These are phyloP conservation scores for Botrytis fragariae DNA, from an alignment of 2,329 filamentous ascomycete species.

Conservation along the genomic window DNA sequence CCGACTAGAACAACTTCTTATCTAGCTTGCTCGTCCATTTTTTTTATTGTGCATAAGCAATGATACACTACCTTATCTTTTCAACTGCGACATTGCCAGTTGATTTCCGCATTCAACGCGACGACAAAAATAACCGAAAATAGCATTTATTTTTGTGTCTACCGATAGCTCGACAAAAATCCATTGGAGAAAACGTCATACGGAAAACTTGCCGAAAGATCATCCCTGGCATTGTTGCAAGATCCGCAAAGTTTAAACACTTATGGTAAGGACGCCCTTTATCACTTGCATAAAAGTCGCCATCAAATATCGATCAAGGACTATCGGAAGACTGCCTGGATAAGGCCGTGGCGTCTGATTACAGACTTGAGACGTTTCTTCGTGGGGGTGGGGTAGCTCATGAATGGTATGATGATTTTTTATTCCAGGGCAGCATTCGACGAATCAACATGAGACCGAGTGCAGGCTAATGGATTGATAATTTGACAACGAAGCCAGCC, in stretches of 20 bases:
- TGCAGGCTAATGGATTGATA: neutral
- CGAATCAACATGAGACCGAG: neutral
- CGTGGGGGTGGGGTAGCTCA: neutral
- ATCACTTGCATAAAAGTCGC: neutral
- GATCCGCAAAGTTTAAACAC: neutral
- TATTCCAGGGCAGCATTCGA: neutral
- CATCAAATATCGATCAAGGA: neutral
- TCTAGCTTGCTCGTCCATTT: neutral
- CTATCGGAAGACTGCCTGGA: neutral
- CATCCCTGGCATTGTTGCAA: neutral
- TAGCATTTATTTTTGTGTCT: neutral
- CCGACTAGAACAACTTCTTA: neutral
- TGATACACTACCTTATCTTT: neutral
- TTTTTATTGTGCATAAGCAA: neutral
- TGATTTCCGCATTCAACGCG: neutral
- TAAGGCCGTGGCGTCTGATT: neutral
- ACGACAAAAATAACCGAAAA: neutral
- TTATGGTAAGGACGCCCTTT: neutral
- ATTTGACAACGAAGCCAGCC: neutral
- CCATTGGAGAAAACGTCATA: neutral
- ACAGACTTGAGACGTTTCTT: neutral
- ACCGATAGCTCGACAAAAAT: neutral
- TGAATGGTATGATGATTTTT: neutral
- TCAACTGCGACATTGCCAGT: neutral
- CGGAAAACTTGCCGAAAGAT: neutral